These are phyloP conservation scores for Oldenlandia corymbosa DNA, from an alignment of 257 asterid species.

Conservation along the genomic window DNA sequence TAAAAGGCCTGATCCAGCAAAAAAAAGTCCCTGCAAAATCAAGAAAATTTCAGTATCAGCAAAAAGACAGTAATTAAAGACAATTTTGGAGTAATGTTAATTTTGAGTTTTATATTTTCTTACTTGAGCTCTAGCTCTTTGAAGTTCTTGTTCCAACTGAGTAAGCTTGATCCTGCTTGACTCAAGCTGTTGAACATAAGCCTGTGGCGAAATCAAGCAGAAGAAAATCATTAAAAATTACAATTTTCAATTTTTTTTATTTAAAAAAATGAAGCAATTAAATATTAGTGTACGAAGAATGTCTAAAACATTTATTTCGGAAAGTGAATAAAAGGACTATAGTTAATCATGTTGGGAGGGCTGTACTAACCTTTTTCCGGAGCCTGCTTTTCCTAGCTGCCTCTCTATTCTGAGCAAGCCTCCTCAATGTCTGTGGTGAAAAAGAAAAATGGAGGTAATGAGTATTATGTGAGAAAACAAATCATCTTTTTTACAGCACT, in stretches of 20 bases:
- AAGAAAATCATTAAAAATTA: too few species aligned
- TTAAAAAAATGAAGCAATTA: not conserved
- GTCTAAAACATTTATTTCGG: not conserved
- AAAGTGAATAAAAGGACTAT: not conserved
- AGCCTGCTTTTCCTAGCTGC: slow-evolving; percentile 95
- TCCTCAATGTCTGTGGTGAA: slow-evolving; percentile 53
- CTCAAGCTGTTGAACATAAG: slow-evolving; percentile 92
- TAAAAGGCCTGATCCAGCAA: slow-evolving; percentile 52
- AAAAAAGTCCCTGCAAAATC: slow-evolving; percentile 46
- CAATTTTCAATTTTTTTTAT: too few species aligned
- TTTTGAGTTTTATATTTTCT: not conserved
- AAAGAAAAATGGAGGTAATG: not conserved
- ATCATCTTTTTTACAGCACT: too few species aligned
- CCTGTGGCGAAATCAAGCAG: slow-evolving; percentile 39
- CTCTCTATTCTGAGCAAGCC: slow-evolving; percentile 97
- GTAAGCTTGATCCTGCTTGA: slow-evolving; percentile 69
- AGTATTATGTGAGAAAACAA: too few species aligned
- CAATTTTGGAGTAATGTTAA: too few species aligned
- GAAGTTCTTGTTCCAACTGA: slow-evolving; percentile 74
- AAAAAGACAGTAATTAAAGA: too few species aligned
- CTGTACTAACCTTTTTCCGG: slow-evolving; percentile 57
- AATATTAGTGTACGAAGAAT: not conserved
- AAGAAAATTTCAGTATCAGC: too few species aligned
- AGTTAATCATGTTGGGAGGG: slow-evolving; percentile 1
- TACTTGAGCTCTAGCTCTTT: slow-evolving; percentile 73